Evolutionary conservation across 2,329 filamentous ascomycete species (phyloP).

Genomic region (Aureobasidium pullulans): DNA sequence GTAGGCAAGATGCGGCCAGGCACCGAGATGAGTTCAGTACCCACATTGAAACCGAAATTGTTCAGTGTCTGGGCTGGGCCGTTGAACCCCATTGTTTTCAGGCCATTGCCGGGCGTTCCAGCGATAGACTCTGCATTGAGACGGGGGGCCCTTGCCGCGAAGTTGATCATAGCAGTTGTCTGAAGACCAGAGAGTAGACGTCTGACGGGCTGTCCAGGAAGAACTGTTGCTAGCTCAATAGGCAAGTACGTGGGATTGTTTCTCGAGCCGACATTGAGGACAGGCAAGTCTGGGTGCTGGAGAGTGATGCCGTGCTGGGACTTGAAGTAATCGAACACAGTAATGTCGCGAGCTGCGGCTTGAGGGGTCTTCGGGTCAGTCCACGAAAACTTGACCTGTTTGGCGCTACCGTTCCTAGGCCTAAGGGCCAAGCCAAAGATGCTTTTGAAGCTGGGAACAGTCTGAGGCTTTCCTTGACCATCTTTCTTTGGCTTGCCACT

Average conservation of each 20-base stretch:
- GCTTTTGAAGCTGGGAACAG: constrained; percentile 31
- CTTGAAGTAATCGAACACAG: constrained; percentile 46
- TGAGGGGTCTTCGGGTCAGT: constrained; percentile 11
- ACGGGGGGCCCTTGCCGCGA: constrained; percentile 60
- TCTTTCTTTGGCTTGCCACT: constrained; percentile 19
- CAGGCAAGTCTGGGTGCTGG: constrained; percentile 44
- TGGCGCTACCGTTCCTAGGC: constrained; percentile 30
- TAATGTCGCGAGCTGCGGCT: constrained; percentile 35
- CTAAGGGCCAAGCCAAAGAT: constrained; percentile 40
- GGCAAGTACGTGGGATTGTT: constrained; percentile 58
- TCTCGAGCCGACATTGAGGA: constrained; percentile 56
- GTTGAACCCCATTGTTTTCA: constrained; percentile 52
- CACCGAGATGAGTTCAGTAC: constrained; percentile 60
- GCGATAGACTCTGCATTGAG: constrained; percentile 61
- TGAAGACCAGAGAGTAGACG: constrained; percentile 54
- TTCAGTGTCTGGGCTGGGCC: constrained; percentile 16
- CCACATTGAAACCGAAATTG: constrained; percentile 58
- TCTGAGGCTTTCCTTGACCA: constrained; percentile 23
- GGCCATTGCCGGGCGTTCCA: constrained; percentile 42
- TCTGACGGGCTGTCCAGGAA: constrained; percentile 57
- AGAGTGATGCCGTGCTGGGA: constrained; percentile 33
- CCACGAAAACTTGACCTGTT: constrained; percentile 44
- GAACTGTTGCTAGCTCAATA: constrained; percentile 56
- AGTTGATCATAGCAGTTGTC: constrained; percentile 61
- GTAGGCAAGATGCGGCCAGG: constrained; percentile 58